Evolutionary conservation across 257 asterid species (phyloP).

Genomic region (Jaltomata sinuosa): DNA sequence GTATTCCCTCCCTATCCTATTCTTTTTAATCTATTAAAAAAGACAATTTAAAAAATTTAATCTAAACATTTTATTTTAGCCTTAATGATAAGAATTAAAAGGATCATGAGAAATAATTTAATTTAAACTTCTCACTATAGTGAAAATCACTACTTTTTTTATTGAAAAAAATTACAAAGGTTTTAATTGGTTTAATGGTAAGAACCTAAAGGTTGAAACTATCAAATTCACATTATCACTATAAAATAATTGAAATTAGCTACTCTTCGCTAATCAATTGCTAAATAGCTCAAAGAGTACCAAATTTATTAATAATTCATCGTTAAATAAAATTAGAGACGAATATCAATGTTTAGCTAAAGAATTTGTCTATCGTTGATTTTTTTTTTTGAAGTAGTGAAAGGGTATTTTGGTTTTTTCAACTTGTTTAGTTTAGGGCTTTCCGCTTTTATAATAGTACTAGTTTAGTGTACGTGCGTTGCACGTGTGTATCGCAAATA

Average conservation of each 20-base stretch:
- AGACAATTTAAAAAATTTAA: not conserved
- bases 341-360: not conserved
- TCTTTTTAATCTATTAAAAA: too few relatives aligned
- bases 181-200: too few relatives aligned
- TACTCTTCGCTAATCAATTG: too few relatives aligned
- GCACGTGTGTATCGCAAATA: too few relatives aligned
- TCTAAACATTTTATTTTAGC: not conserved
- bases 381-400: not conserved
- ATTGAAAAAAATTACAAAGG: not conserved
- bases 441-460: too few relatives aligned
- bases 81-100: not conserved
- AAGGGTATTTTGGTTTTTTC: not conserved
- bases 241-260: too few relatives aligned
- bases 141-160: not conserved
- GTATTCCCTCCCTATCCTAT: not conserved
- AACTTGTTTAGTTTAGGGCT: too few relatives aligned
- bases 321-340: not conserved
- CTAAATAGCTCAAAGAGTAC: not conserved
- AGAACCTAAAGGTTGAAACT: too few relatives aligned
- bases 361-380: too few relatives aligned
- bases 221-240: not conserved
- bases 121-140: not conserved
- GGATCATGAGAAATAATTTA: not conserved
- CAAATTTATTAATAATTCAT: not conserved
- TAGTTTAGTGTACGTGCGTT: too few relatives aligned